phyloP scores from a whole-genome alignment of 1,284 basidiomycete genomes.

The Puccinia polysora region DNA sequence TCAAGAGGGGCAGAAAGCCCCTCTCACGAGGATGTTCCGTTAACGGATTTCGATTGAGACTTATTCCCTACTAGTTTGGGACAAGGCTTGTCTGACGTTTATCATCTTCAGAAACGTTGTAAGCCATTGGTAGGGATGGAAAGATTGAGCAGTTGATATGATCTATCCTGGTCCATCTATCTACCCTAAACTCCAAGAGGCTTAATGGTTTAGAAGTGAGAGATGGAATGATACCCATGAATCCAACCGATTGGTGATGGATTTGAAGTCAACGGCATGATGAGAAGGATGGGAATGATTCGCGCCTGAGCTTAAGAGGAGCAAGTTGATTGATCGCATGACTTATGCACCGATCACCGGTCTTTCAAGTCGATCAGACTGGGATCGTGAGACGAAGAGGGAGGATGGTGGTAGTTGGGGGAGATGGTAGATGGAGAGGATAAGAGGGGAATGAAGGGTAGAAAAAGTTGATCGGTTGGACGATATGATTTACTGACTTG shows the following conservation, averaged over 20 bases:
- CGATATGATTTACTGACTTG: constrained; percentile 80
- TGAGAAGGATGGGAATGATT: background rate
- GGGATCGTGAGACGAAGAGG: background rate
- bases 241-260: background rate
- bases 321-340: background rate
- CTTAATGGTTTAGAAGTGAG: background rate
- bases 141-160: no score
- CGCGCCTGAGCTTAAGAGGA: background rate
- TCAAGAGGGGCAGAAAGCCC: no score
- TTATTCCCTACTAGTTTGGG: no score
- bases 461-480: no score
- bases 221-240: background rate
- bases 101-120: no score
- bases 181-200: no score
- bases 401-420: background rate
- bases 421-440: background rate
- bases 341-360: background rate
- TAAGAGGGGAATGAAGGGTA: constrained; percentile 11
- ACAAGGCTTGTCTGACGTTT: no score
- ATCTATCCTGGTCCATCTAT: no score
- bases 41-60: no score
- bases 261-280: background rate
- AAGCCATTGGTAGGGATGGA: no score
- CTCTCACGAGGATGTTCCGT: no score
- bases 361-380: background rate